Base-by-base conservation (phyloP, 2,329 filamentous ascomycete species). In the Colletotrichum higginsianum region DNA sequence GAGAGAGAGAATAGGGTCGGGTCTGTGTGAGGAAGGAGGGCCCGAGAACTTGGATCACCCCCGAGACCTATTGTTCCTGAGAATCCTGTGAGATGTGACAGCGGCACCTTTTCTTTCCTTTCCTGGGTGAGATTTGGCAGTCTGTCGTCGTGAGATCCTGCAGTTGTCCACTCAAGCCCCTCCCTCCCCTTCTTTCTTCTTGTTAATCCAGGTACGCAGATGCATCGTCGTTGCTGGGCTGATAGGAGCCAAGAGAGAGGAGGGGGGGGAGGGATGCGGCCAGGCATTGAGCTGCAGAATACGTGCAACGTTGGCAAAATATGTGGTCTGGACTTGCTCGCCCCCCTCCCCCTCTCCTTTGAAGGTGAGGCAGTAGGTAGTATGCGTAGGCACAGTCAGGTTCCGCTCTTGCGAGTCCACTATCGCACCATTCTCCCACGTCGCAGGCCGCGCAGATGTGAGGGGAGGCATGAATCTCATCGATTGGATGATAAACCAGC, bases 81-180 rank as follows among this genome's bases (percentile, higher is more conserved):
- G 44, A 16, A 13, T 23, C 40, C 67, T 61, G 56, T 71, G 44
- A 67, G n/a, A 71, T 56, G 50, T 71, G 50, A 58, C 44, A 61
- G 57, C 44, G 21, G 47, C 47, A 23, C 35, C 38, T 46, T n/a
- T 35, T 35, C 11, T 35, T 35, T 2, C 9, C 30, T 9, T 35
- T 2, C 30, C 8, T 40, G 62, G 42, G 40, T 16, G n/a, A 50
- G 58, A 61, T 61, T 67, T 67, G 62, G 61, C 61, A 58, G 52
- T 61, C 30, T 52, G 35, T 62, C 16, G 44, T 47, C 64, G 52
- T 71, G 68, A 71, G 68, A 71, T 71, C 64, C 68, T 71, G 68
- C 68, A 71, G 56, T 57, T n/a, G 7, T 35, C 30, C 44, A 47
- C 7, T 12, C 55, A 8, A 35, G 26, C 42, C 63, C 62, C 56